Conservation (phyloP, 2,329 filamentous ascomycete genomes). For the Apiospora koreana region DNA sequence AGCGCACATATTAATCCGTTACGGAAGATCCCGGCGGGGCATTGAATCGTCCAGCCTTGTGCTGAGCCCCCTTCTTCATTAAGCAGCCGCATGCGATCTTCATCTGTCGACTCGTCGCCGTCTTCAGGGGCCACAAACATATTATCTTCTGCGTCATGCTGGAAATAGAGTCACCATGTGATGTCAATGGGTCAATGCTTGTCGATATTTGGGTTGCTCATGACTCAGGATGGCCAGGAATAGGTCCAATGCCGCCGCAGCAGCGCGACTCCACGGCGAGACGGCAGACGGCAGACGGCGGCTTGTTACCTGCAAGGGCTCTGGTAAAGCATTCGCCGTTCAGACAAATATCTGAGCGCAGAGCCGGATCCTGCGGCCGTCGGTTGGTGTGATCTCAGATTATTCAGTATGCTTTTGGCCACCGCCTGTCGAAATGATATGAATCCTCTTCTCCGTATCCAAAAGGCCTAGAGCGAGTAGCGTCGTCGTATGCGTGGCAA, state of each 20-base stretch:
- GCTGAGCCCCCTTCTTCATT: background rate
- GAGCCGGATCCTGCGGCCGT: background rate
- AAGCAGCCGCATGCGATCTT: background rate
- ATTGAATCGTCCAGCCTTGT: background rate
- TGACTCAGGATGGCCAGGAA: background rate
- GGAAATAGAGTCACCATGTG: background rate
- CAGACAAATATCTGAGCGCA: background rate
- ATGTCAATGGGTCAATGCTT: background rate
- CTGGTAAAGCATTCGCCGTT: background rate
- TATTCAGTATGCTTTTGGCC: background rate
- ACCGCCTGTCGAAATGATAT: background rate
- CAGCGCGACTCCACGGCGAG: background rate
- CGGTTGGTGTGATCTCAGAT: background rate
- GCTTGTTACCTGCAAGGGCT: background rate
- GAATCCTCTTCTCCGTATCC: background rate
- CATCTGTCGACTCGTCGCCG: background rate
- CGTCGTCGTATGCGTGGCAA: background rate
- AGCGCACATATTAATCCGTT: background rate
- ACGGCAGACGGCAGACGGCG: too few species aligned
- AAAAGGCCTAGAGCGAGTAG: background rate
- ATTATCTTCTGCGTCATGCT: background rate
- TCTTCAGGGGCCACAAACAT: background rate
- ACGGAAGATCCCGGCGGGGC: background rate
- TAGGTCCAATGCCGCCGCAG: background rate
- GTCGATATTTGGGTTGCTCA: background rate